These are phyloP conservation scores for Emmonsiellopsis sp. DNA, from an alignment of 2,329 filamentous ascomycete genomes.

Conservation along the genomic window DNA sequence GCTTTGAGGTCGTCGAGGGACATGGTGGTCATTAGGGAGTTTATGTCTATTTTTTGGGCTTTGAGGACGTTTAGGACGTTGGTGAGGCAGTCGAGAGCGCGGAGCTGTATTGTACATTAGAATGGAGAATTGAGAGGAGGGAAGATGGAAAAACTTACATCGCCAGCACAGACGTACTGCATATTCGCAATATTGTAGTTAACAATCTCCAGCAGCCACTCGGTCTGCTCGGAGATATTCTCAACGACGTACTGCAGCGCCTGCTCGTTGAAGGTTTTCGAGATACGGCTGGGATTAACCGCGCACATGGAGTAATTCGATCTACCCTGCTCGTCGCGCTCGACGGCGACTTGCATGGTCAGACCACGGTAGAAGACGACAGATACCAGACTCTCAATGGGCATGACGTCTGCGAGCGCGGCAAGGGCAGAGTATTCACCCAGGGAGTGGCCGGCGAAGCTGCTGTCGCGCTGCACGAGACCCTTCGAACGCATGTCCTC, in stretches of 20 bases:
- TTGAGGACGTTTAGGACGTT: slow-evolving; percentile 93
- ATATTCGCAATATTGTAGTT: slow-evolving; percentile 75
- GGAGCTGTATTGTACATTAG: slow-evolving; percentile 32
- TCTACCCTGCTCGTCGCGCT: slow-evolving; percentile 82
- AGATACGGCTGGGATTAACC: slow-evolving; percentile 96
- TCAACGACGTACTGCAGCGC: slow-evolving; percentile 93
- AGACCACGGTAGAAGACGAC: slow-evolving; percentile 98
- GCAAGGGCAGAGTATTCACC: slow-evolving; percentile 97
- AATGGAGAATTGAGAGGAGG: not conserved
- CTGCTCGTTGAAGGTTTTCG: slow-evolving; percentile 97
- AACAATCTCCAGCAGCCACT: slow-evolving; percentile 96
- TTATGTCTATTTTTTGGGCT: slow-evolving; percentile 93
- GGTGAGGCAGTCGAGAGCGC: slow-evolving; percentile 56
- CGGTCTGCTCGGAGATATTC: slow-evolving; percentile 87
- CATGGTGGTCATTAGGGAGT: slow-evolving; percentile 76
- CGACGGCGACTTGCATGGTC: slow-evolving; percentile 98
- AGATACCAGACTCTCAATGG: slow-evolving; percentile 96
- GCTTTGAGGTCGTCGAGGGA: slow-evolving; percentile 85
- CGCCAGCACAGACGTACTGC: slow-evolving; percentile 60
- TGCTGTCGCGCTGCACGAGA: slow-evolving; percentile 89
- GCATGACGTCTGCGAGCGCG: slow-evolving; percentile 95
- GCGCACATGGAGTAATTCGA: slow-evolving; percentile 99
- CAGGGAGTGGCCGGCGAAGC: slow-evolving; percentile 93
- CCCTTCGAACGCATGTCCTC: slow-evolving; percentile 98
- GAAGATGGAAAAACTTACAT: slow-evolving; percentile 32